phyloP scores from a whole-genome alignment of 2,329 filamentous ascomycete genomes.

The Boeremia lycopersici region DNA sequence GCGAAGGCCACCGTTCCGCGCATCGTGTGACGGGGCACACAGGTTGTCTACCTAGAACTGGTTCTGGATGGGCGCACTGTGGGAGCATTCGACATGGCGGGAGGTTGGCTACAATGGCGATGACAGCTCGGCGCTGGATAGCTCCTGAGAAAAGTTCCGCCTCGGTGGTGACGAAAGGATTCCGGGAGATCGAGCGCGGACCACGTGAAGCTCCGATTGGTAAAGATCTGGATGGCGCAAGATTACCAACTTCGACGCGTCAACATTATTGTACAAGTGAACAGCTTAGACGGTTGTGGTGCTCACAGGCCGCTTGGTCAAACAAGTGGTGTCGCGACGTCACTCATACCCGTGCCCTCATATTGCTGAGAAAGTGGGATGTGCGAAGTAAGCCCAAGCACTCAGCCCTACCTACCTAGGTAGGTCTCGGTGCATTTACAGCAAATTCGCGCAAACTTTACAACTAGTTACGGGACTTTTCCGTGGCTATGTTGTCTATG shows the following conservation, averaged over 20 bases:
- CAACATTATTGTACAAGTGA: conserved; percentile 7
- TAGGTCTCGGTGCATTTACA: no score
- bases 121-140: conserved; percentile 19
- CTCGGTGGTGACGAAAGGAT: conserved; percentile 37
- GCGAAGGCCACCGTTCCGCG: conserved; percentile 39
- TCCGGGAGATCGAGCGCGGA: conserved; percentile 17
- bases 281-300: not conserved
- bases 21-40: conserved; percentile 40
- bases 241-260: conserved; percentile 18
- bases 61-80: conserved; percentile 21
- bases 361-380: no score
- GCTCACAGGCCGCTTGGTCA: not conserved
- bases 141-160: conserved; percentile 35
- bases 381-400: no score
- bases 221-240: conserved; percentile 11
- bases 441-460: no score
- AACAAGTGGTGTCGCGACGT: conserved; percentile 12
- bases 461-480: no score
- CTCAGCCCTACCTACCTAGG: no score
- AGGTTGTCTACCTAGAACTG: conserved; percentile 30
- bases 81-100: conserved; percentile 34
- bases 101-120: conserved; percentile 14
- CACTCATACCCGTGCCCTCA: not conserved
- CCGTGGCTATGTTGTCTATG: no score
- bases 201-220: conserved; percentile 28